These are phyloP conservation scores for Letharia columbiana DNA, from an alignment of 495 filamentous ascomycete species.

Conservation along the genomic window DNA sequence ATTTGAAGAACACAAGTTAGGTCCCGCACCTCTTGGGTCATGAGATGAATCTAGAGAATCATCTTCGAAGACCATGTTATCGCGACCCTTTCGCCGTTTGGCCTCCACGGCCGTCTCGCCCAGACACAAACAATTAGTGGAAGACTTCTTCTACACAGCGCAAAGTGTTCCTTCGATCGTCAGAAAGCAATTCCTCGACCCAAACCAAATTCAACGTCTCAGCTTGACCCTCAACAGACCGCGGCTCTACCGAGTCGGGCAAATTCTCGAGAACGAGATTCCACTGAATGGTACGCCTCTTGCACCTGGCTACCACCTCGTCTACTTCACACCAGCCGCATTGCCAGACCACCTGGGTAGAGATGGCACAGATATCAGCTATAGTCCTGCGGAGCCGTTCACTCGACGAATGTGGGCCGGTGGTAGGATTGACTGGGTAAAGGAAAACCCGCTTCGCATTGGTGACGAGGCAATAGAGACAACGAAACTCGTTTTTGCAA, in stretches of 20 bases:
- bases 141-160: background rate
- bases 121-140: background rate
- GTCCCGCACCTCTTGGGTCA: background rate
- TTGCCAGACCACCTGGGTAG: slow-evolving; percentile 44
- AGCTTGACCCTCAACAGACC: slow-evolving; percentile 45
- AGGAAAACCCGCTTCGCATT: slow-evolving; percentile 38
- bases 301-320: slow-evolving; percentile 61
- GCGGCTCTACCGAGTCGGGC: slow-evolving; percentile 28
- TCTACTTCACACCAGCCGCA: slow-evolving; percentile 60
- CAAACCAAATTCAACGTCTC: slow-evolving; percentile 51
- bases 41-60: background rate
- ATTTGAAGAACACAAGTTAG: background rate
- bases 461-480: slow-evolving; percentile 49
- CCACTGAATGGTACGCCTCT: slow-evolving; percentile 37
- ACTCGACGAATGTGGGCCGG: slow-evolving; percentile 74
- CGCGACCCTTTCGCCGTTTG: background rate
- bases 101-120: background rate
- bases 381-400: slow-evolving; percentile 57
- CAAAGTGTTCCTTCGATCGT: slow-evolving; percentile 27
- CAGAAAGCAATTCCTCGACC: slow-evolving; percentile 44
- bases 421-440: slow-evolving; percentile 35
- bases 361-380: slow-evolving; percentile 66
- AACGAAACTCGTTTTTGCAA: slow-evolving; percentile 44
- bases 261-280: slow-evolving; percentile 30
- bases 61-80: background rate